Evolutionary conservation across 805 yeast genomes (phyloP).

Genomic region (Metschnikowia aberdeeniae): DNA sequence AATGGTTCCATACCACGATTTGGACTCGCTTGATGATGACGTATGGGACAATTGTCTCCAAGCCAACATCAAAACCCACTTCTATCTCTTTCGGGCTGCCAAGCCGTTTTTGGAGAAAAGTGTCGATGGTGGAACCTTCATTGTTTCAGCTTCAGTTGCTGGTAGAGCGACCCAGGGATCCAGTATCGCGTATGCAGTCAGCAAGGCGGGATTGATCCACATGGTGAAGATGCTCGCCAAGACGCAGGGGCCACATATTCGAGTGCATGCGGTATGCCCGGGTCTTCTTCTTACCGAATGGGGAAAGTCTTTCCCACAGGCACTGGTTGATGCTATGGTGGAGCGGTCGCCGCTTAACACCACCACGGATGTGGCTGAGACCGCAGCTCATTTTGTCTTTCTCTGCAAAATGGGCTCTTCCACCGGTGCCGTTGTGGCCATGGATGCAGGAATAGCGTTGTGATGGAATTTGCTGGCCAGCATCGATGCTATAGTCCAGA

Average conservation of each 20-base stretch:
- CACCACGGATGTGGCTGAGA: slow-evolving; percentile 23
- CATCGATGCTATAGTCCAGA: background rate
- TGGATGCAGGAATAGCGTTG: slow-evolving; percentile 20
- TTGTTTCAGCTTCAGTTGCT: slow-evolving; percentile 26
- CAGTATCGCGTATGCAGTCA: slow-evolving; percentile 34
- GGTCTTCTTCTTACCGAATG: slow-evolving; percentile 23
- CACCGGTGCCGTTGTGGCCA: slow-evolving; percentile 23
- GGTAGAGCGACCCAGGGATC: slow-evolving; percentile 25
- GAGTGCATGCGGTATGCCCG: slow-evolving; percentile 19
- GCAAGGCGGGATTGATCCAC: slow-evolving; percentile 22
- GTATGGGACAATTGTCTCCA: slow-evolving; percentile 28
- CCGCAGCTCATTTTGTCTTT: slow-evolving; percentile 21
- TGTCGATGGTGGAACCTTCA: slow-evolving; percentile 22
- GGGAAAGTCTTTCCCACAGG: slow-evolving; percentile 22
- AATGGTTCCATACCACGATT: slow-evolving; percentile 25
- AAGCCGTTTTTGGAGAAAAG: slow-evolving; percentile 23
- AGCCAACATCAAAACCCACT: slow-evolving; percentile 29
- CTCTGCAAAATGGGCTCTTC: slow-evolving; percentile 20
- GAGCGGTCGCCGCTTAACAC: slow-evolving; percentile 18
- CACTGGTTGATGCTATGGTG: slow-evolving; percentile 12
- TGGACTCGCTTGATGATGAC: slow-evolving; percentile 28
- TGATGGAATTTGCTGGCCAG: background rate
- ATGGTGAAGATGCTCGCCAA: slow-evolving; percentile 20
- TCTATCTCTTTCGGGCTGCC: slow-evolving; percentile 25
- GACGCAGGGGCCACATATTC: slow-evolving; percentile 18